phyloP scores from a whole-genome alignment of 495 filamentous ascomycete species.

The Penicillium cataractarum region DNA sequence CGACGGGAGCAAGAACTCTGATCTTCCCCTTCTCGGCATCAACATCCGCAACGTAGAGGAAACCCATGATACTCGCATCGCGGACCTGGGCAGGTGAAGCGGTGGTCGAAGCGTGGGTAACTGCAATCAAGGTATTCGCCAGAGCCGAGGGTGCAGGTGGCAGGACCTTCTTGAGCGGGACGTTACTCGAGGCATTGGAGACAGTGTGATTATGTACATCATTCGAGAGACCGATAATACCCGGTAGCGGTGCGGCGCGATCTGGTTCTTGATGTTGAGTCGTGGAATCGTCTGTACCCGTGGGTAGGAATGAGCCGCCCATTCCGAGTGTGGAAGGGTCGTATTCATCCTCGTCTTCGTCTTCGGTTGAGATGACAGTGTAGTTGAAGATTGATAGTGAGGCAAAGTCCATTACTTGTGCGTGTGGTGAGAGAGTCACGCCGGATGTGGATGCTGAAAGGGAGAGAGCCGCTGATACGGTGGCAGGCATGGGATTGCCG shows the following conservation, averaged over 20 bases:
- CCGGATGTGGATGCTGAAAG: constrained; percentile 47
- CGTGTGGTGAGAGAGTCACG: constrained; percentile 80
- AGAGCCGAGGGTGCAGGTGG: constrained; percentile 38
- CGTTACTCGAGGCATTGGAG: constrained; percentile 24
- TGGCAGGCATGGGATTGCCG: constrained; percentile 59
- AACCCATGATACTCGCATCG: constrained; percentile 87
- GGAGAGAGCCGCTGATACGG: constrained; percentile 36
- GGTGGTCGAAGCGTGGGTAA: constrained; percentile 70
- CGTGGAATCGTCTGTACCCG: constrained; percentile 39
- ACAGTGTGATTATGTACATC: constrained; percentile 12
- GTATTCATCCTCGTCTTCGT: constrained; percentile 52
- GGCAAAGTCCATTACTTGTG: constrained; percentile 75
- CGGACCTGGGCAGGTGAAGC: constrained; percentile 73
- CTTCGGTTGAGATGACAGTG: constrained; percentile 45
- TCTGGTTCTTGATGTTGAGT: constrained; percentile 26
- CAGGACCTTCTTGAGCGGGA: constrained; percentile 42
- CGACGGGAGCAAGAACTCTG: constrained; percentile 79
- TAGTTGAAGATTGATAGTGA: constrained; percentile 72
- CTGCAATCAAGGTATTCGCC: constrained; percentile 71
- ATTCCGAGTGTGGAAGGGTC: constrained; percentile 46
- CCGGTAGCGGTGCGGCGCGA: constrained; percentile 27
- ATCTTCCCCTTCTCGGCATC: constrained; percentile 83
- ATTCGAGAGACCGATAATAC: constrained; percentile 27
- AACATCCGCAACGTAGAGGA: constrained; percentile 87
- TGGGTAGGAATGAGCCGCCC: constrained; percentile 49